Evolutionary conservation across 768 basidiomycete species (phyloP), one percentile per base, ranked within the genome.

Genomic region (Aureoboletus auriporus): DNA sequence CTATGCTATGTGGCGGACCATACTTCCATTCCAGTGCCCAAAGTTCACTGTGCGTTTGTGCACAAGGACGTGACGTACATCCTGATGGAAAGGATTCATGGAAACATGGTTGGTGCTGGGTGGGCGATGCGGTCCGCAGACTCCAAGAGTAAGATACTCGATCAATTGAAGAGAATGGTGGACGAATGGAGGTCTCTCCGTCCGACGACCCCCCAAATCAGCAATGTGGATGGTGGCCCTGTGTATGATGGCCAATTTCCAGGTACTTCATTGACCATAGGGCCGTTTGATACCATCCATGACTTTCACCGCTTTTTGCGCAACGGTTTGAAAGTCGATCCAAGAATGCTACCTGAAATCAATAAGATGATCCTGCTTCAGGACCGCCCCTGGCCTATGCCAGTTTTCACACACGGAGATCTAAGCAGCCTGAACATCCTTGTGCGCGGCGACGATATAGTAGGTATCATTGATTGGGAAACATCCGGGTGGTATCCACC

Each of bases 381-480:
- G 40, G 34, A 35, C 6, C 34, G 12, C 6, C 12, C 39, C 2
- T 42, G 41, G 47, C 26, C 17, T 1, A 31, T n/a, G 20, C 42
- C 48, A 2, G 20, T 44, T 1, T 39, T 44, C 7, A 44, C 42
- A 6, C 42, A 49, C 9, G 37, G 23, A 0, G 42, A 49, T 10
- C 23, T 44, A 9, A 49, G 42, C n/a, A 38, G 37, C 27, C 20
- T 44, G 13, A 44, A 36, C 8, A 34, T 44, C 3, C 11, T 44
- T 2, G 42, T 31, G 1, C 5, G 10, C 3, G 42, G 30, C 0
- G 30, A 49, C 2, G 4, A 17, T 0, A 20, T 44, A 1, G 37
- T 49, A 9, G 42, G 37, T 6, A 44, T 44, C 10, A 16, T 44
- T 7, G 48, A 44, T 10, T 43, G 41, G 47, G 48, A 49, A 39